Percentiles rank a stretch among this genome's conserved stretches.
Evolutionary conservation across 768 basidiomycete species (phyloP).

Genomic region (Hygrophorus russula): DNA sequence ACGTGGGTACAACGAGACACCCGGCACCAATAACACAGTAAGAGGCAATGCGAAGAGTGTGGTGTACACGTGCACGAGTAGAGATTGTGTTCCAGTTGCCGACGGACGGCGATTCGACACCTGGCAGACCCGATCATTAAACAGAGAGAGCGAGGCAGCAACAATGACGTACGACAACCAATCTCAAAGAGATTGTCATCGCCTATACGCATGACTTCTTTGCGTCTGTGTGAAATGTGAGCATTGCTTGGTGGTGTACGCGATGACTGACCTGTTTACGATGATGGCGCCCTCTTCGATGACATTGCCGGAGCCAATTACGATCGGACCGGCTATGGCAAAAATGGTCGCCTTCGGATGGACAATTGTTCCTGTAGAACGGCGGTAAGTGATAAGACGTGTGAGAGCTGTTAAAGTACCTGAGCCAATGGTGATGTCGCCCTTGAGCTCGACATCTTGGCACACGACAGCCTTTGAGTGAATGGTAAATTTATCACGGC

Average conservation of each 20-base stretch:
- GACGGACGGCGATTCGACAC: slow-evolving; percentile 76
- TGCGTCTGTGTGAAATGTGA: slow-evolving; percentile 30
- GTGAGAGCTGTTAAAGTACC: slow-evolving; percentile 25
- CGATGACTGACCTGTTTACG: slow-evolving; percentile 57
- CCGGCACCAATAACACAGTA: slow-evolving; percentile 79
- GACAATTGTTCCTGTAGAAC: slow-evolving; percentile 61
- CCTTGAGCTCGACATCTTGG: slow-evolving; percentile 89
- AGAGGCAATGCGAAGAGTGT: slow-evolving; percentile 67
- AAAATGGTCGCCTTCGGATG: slow-evolving; percentile 94
- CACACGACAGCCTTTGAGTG: slow-evolving; percentile 87
- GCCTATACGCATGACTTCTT: slow-evolving; percentile 87
- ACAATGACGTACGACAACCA: slow-evolving; percentile 62
- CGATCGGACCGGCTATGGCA: slow-evolving; percentile 82
- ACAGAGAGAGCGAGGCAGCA: background rate
- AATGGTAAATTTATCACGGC: slow-evolving; percentile 82
- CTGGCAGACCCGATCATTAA: slow-evolving; percentile 26
- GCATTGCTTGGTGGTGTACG: background rate
- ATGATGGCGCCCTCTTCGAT: slow-evolving; percentile 88
- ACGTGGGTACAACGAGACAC: slow-evolving; percentile 67
- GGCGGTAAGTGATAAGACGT: background rate
- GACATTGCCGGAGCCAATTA: slow-evolving; percentile 81
- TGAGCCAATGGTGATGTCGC: slow-evolving; percentile 87
- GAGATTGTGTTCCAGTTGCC: slow-evolving; percentile 83
- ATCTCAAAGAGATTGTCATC: slow-evolving; percentile 93
- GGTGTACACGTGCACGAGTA: slow-evolving; percentile 73